Base-by-base conservation (phyloP, 2,329 filamentous ascomycete species). In the Penicillium sp. region DNA sequence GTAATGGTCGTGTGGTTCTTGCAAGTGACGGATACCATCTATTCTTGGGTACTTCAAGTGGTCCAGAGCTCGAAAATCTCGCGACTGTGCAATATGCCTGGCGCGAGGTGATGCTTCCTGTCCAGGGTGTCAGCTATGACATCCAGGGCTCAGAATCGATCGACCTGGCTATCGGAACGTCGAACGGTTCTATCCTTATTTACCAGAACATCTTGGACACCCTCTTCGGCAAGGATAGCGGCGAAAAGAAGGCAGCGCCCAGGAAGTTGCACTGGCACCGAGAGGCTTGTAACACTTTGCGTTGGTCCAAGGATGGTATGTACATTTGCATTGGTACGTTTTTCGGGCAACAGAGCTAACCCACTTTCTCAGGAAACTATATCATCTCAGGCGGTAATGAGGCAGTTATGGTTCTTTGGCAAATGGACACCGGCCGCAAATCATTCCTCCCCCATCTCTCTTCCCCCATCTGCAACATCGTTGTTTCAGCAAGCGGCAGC, bases 371-470 rank as follows among this genome's bases (percentile, higher is more conserved):
- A 94, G 90, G 90, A 47, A 92, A 96, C 69, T 99, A 99, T 72
- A 76, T 99, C 55, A 87, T 99, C 48, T 97, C 94, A 53, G 94
- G 94, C 67, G 94, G 94, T 31, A 85, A 86, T 21, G 94, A 99
- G 74, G 92, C 91, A 7, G 89, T 91, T 18, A 79, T 99, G 40
- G 90, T 96, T 8, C 78, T 97, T 31, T 97, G 92, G 92, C 94
- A 99, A 74, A 79, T 97, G 53, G 90, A 95, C 62, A 97, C 93
- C 0, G 87, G 87, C 58, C 88, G 88, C 69, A 86, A 85, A 66
- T 88, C 94, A 67, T 90, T 88, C 67, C 78, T 99, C 27, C 94
- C 94, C n/a, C 92, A 97, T 81, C 81, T 99, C 53, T 88, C 89
- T 22, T 89, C 91, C 5, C 85, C 87, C 24, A 89, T 99, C 34